A percentile compares a stretch with the other conserved stretches of the same genome.
phyloP scores from a whole-genome alignment of 805 yeast species.

The Saturnispora serradocipensis region DNA sequence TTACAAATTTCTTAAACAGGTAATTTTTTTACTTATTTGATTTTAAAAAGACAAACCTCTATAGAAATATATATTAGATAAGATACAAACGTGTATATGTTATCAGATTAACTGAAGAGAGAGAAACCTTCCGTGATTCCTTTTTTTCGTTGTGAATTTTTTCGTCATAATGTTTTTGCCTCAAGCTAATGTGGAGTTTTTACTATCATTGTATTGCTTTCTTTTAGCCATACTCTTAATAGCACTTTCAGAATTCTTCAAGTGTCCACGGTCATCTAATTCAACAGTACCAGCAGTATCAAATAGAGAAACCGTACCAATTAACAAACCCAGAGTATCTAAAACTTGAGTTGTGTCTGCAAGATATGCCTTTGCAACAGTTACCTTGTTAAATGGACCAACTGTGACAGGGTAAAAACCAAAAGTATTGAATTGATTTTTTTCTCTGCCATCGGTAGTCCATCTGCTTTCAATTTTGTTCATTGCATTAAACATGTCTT shows the following conservation, averaged over 20 bases:
- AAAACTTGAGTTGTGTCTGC: slow-evolving; percentile 77
- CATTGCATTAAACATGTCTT: slow-evolving; percentile 87
- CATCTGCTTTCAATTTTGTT: slow-evolving; percentile 50
- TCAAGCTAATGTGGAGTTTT: slow-evolving; percentile 34
- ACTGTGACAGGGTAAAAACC: slow-evolving; percentile 83
- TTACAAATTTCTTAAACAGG: slow-evolving; percentile 64
- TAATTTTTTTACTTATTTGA: neutral
- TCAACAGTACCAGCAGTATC: slow-evolving; percentile 72
- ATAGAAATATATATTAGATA: neutral
- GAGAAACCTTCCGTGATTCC: neutral
- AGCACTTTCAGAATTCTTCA: slow-evolving; percentile 39
- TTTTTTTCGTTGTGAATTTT: neutral
- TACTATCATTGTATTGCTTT: slow-evolving; percentile 80
- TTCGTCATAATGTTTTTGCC: neutral
- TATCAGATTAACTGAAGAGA: neutral
- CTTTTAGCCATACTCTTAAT: slow-evolving; percentile 27
- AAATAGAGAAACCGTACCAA: slow-evolving; percentile 71
- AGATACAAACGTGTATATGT: neutral
- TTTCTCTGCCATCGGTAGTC: slow-evolving; percentile 33
- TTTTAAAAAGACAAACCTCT: neutral
- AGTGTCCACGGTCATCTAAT: slow-evolving; percentile 70
- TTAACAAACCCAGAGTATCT: slow-evolving; percentile 70
- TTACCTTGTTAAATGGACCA: slow-evolving; percentile 83
- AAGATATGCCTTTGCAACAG: slow-evolving; percentile 78
- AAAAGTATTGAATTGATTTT: slow-evolving; percentile 40